Base-by-base conservation (phyloP, 306 rosid genomes). In the Vigna radiata region DNA sequence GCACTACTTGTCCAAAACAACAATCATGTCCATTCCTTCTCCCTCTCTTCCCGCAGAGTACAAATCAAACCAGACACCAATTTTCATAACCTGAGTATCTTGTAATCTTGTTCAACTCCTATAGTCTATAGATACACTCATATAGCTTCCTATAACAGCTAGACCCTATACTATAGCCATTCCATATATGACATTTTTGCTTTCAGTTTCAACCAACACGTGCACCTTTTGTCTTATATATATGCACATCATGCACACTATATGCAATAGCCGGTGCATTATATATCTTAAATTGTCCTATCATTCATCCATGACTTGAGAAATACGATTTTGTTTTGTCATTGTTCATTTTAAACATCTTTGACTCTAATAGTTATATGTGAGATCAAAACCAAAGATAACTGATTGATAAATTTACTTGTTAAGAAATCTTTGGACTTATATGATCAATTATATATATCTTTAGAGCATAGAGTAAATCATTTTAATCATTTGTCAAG, bases 121-220 rank as follows among this genome's bases (percentile, higher is more conserved):
- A 58, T 70, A 61, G 72, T 13, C 70, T 61, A 58, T 70, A 61
- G 72, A 48, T 52, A 44, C 56, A 43, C 48, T 27, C 10, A 39
- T 6, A 39, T 75, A 76, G 84, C 65, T 70, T 70, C 62, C 55
- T 27, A 31, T 71, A 61, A 69, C n/a, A n/a, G n/a, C 72, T 67
- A 52, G 67, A 75, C 77, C 74, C 75, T 68, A 54, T 54, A 55
- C 75, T 73, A 54, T 19, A 64, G 72, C 54, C 27, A 56, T 70
- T 77, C 83, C 71, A 37, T 55, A 73, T 77, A 66, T 44, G 56
- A 55, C 58, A 68, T 53, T 75, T 66, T 66, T 65, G 17, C 70
- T 66, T 66, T 41, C 10, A 18, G 49, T 77, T 47, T 65, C 55
- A 77, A 71, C 82, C 63, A 66, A 63, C 81, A 69, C 77, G 74